Evolutionary conservation across 192 early-diverging fungal genomes (phyloP), one percentile per base, ranked within the genome.

Genomic region (Coemansia guatemalensis): DNA sequence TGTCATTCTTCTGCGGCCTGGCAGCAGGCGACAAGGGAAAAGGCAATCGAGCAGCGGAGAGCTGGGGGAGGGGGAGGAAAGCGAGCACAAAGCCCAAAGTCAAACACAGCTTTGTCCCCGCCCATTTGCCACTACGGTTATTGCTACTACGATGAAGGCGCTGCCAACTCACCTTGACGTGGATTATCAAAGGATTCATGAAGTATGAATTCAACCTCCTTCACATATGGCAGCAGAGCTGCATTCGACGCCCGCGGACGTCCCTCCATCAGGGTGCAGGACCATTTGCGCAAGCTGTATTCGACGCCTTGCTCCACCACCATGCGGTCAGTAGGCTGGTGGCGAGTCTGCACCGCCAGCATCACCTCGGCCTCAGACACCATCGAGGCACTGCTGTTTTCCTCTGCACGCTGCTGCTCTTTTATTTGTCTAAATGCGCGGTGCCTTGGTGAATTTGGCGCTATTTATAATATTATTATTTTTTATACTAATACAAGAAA

Each of bases 171-270:
- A 79, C 77, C 71, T 79, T 60, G 59, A 62, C 69, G 77, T 3
- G 61, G 56, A 63, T 71, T 69, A 8, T 65, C 49, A 50, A 82
- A 82, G 0, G 80, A 71, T 54, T 66, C 64, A 60, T 82, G 80
- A 20, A 82, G 71, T 25, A 73, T 62, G 53, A 82, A 82, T 52
- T 71, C 73, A 53, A 82, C 80, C 33, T 70, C 57, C 29, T 68
- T 60, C 44, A 82, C 51, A 63, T 74, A 74, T 4, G 80, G 81
- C 39, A 82, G 67, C 53, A 62, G 69, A 18, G 59, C 48, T 33
- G 65, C 32, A 18, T 44, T 58, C 23, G 66, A 8, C 25, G 57
- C 49, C 49, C 67, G 58, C 23, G 69, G 21, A 8, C 75, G 69
- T 48, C 75, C 75, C 44, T 78, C 75, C 30, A 68, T 53, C 51